These are phyloP conservation scores for Arthrobotrys conoides DNA, from an alignment of 2,329 filamentous ascomycete genomes.

Conservation along the genomic window DNA sequence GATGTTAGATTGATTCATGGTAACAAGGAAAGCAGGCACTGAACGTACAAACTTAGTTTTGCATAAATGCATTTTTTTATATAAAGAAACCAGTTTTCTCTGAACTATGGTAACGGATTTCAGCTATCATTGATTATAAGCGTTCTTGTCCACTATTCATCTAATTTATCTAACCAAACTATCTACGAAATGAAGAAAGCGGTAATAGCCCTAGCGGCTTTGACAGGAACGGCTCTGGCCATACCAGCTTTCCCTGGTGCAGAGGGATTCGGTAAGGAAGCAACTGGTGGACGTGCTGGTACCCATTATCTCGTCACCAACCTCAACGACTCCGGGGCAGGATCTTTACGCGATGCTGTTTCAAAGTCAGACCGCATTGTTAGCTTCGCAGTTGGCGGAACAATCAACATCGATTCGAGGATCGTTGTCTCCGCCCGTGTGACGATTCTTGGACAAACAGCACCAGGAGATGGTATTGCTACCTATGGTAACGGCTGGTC, in stretches of 20 bases:
- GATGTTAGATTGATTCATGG: constrained; percentile 15
- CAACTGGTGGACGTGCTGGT: constrained; percentile 69
- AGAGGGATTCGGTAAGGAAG: constrained; percentile 70
- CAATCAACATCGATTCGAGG: constrained; percentile 70
- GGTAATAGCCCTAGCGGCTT: constrained; percentile 38
- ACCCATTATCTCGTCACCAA: constrained; percentile 71
- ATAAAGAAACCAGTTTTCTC: constrained; percentile 9
- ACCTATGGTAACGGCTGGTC: constrained; percentile 73
- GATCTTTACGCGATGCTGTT: constrained; percentile 71
- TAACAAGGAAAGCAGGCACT: constrained; percentile 1
- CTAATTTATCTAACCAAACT: background rate
- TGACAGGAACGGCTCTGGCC: constrained; percentile 60
- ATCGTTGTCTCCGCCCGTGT: constrained; percentile 70
- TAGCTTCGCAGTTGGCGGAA: constrained; percentile 71
- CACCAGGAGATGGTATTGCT: constrained; percentile 70
- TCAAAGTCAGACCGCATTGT: constrained; percentile 70
- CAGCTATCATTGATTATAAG: background rate
- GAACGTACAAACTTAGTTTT: background rate
- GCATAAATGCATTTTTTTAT: constrained; percentile 17
- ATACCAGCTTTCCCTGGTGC: constrained; percentile 70
- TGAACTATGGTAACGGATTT: background rate
- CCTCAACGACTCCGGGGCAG: constrained; percentile 69
- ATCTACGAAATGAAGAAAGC: constrained; percentile 22
- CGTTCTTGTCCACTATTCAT: background rate
- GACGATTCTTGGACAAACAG: constrained; percentile 71